A percentile compares a stretch with the other conserved stretches of the same genome.
Evolutionary conservation across 805 yeast genomes (phyloP).

Genomic region (Pichia ethanolica): DNA sequence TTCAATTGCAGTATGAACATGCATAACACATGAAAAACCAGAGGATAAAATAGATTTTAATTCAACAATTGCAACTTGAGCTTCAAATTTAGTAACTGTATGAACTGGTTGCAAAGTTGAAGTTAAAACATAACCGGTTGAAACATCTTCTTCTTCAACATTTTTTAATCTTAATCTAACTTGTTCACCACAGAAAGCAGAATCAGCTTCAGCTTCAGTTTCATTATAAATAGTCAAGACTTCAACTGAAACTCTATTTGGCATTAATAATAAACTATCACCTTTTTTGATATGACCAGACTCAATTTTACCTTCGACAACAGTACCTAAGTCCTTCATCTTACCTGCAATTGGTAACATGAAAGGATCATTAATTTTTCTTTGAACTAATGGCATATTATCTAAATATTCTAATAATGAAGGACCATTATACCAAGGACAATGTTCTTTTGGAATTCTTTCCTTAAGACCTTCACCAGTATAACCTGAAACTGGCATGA

Average conservation of each 20-base stretch:
- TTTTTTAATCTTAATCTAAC: slow-evolving; percentile 90
- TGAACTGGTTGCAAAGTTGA: slow-evolving; percentile 83
- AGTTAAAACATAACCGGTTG: slow-evolving; percentile 86
- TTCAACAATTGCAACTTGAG: slow-evolving; percentile 95
- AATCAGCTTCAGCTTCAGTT: slow-evolving; percentile 87
- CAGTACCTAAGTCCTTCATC: slow-evolving; percentile 94
- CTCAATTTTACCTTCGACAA: slow-evolving; percentile 97
- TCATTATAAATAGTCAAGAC: slow-evolving; percentile 85
- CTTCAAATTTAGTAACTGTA: slow-evolving; percentile 85
- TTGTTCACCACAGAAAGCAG: slow-evolving; percentile 95
- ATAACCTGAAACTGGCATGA: slow-evolving; percentile 97
- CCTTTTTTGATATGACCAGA: slow-evolving; percentile 88
- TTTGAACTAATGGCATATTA: slow-evolving; percentile 67
- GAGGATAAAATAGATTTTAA: slow-evolving; percentile 88
- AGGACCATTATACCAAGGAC: slow-evolving; percentile 96
- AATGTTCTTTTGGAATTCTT: slow-evolving; percentile 57
- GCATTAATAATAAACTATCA: slow-evolving; percentile 76
- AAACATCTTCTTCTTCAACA: slow-evolving; percentile 93
- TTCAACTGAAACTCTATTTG: slow-evolving; percentile 78
- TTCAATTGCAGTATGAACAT: slow-evolving; percentile 95
- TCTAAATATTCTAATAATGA: slow-evolving; percentile 87
- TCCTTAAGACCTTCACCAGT: slow-evolving; percentile 96
- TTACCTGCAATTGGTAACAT: slow-evolving; percentile 94
- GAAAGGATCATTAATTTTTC: slow-evolving; percentile 90
- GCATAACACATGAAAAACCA: slow-evolving; percentile 98